Conservation (phyloP, 148 eudicot species). For the Limonium bicolor region DNA sequence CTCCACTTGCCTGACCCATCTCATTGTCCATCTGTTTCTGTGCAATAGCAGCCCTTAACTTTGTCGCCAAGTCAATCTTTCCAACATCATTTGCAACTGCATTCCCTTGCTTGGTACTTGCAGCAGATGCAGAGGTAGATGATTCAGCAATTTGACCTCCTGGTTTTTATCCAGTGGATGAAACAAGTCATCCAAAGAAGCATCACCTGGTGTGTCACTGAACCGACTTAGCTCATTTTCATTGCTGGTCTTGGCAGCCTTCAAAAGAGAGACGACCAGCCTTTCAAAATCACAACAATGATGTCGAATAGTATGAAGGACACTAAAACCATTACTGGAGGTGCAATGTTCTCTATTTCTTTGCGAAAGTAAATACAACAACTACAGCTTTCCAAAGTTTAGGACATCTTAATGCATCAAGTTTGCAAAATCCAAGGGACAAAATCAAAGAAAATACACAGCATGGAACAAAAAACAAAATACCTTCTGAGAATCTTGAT, state of each 20-base stretch:
- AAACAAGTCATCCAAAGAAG: conserved; percentile 88
- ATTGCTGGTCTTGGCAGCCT: conserved; percentile 39
- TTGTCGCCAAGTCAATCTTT: conserved; percentile 61
- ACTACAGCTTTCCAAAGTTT: too few species aligned
- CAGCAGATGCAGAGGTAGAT: conserved; percentile 60
- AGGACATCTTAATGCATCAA: too few species aligned
- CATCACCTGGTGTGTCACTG: conserved; percentile 92
- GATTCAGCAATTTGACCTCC: conserved; percentile 34
- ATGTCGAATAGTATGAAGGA: too few species aligned
- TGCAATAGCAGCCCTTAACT: conserved; percentile 84
- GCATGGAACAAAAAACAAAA: conserved; percentile 1
- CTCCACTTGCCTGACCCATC: conserved; percentile 57
- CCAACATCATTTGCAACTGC: conserved; percentile 25
- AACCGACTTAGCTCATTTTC: conserved; percentile 73
- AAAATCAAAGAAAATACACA: not conserved
- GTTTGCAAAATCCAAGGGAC: too few species aligned
- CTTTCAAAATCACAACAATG: not conserved
- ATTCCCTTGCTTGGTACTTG: conserved; percentile 30
- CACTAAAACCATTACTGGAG: too few species aligned
- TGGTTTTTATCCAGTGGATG: conserved; percentile 48
- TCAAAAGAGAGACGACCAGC: conserved; percentile 3
- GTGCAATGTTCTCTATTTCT: too few species aligned
- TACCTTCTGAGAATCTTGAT: conserved; percentile 53
- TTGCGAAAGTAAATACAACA: too few species aligned
- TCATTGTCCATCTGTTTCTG: conserved; percentile 77